A percentile compares a stretch with the other conserved stretches of the same genome.
phyloP scores from a whole-genome alignment of 169 alveolate species.

The Toxoplasma gondii region DNA sequence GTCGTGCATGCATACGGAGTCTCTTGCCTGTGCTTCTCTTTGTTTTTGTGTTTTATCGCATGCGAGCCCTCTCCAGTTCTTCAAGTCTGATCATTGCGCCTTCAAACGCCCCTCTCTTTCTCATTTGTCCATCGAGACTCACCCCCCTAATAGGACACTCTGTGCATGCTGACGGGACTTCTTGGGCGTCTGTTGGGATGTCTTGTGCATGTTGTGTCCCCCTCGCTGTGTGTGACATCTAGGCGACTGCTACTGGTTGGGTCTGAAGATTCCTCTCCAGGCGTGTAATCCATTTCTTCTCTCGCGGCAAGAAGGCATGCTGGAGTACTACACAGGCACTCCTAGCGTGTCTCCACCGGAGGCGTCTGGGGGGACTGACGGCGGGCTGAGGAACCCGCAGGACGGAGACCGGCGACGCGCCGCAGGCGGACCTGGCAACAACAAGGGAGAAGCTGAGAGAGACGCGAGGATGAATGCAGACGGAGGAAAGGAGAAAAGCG shows the following conservation, averaged over 20 bases:
- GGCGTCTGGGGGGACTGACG: not conserved
- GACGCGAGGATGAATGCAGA: not conserved
- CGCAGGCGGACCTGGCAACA: not conserved
- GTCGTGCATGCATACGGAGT: too few species aligned
- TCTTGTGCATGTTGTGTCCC: too few species aligned
- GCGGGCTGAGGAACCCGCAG: not conserved
- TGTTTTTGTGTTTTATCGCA: too few species aligned
- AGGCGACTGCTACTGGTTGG: constrained; percentile 38
- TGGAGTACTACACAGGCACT: not conserved
- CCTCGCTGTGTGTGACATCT: not conserved
- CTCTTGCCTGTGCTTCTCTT: too few species aligned
- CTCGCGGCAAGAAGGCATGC: not conserved
- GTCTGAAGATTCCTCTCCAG: constrained; percentile 24
- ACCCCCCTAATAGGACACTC: too few species aligned
- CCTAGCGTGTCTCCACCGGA: not conserved
- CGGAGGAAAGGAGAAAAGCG: not conserved
- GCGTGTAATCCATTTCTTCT: constrained; percentile 21
- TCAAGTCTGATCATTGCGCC: too few species aligned
- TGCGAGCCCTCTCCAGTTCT: too few species aligned
- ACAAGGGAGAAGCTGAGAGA: not conserved
- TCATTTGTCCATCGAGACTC: too few species aligned
- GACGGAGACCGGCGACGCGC: not conserved
- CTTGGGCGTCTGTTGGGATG: too few species aligned
- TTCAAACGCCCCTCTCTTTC: too few species aligned
- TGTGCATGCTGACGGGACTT: too few species aligned